Percentiles rank a stretch among this genome's conserved stretches.
phyloP scores from a whole-genome alignment of 441 rosid genomes.

The Adansonia gregorii region DNA sequence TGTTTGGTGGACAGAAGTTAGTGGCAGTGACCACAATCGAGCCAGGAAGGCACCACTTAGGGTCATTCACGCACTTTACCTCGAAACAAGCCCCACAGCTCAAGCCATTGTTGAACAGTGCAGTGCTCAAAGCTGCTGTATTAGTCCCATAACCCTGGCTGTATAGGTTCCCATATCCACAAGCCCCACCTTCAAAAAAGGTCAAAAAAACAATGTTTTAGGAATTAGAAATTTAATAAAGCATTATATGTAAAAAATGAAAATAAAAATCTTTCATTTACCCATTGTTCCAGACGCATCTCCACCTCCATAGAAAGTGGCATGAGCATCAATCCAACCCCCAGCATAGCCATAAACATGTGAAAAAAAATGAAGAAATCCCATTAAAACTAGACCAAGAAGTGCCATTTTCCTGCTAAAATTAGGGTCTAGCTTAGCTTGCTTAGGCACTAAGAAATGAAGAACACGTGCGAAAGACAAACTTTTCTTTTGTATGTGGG shows the following conservation, averaged over 20 bases:
- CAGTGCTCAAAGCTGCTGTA: slow-evolving; percentile 50
- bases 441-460: slow-evolving; percentile 13
- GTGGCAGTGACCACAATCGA: slow-evolving; percentile 60
- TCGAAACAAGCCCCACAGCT: slow-evolving; percentile 53
- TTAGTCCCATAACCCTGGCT: slow-evolving; percentile 50
- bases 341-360: slow-evolving; percentile 35
- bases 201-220: neutral
- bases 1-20: slow-evolving; percentile 64
- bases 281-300: slow-evolving; percentile 68
- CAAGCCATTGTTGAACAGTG: slow-evolving; percentile 45
- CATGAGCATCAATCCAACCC: slow-evolving; percentile 58
- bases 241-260: neutral
- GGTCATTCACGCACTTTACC: slow-evolving; percentile 43
- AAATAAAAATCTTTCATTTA: slow-evolving; percentile 14
- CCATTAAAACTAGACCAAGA: slow-evolving; percentile 37
- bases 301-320: slow-evolving; percentile 61
- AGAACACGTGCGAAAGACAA: neutral
- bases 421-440: neutral
- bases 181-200: slow-evolving; percentile 40
- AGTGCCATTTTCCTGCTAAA: slow-evolving; percentile 37
- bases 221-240: neutral
- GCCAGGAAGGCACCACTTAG: slow-evolving; percentile 42
- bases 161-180: slow-evolving; percentile 51
- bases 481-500: neutral
- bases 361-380: slow-evolving; percentile 29